Base-by-base conservation (phyloP, 345 rosid species). In the Chamaenerion angustifolium region DNA sequence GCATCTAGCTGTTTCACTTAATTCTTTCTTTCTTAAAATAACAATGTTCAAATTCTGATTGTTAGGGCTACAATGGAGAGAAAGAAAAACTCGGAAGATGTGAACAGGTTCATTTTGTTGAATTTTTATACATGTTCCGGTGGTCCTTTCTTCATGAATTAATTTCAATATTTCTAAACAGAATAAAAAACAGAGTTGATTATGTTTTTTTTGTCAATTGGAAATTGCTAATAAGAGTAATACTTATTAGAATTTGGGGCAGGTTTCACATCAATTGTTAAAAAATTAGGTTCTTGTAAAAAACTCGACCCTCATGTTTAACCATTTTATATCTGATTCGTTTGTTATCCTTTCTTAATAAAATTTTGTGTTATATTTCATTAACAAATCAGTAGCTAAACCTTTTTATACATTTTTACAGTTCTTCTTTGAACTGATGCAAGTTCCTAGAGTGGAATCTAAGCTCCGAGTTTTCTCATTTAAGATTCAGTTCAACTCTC, bases 391-490 rank as follows among this genome's bases (percentile, higher is more conserved):
- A 46, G 60, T 43, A 17, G 55, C 43, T 52, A 49, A 40, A 11
- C 40, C 53, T 45, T 61, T 46, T 57, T 61, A 53, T 50, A 48
- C 73, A 49, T 54, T 44, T 65, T 40, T 53, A 59, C 88, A 85
- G 95, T 89, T 89, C 68, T 89, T 89, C 71, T 59, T 81, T 56
- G 97, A 85, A 82, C 65, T 89, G 56, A 81, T 85, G 90, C 71
- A 77, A 79, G 86, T 89, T 49, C 88, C 97, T 42, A 76, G 94
- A 61, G 83, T 81, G 47, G 97, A 89, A 64, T 70, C 86, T 54
- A 89, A 89, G 77, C 88, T 89, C 68, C 79, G 94, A 58, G 92
- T 90, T 55, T 90, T 85, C 69, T 79, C 92, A 51, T 85, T 90
- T 67, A 90, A 85, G 73, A 81, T 79, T 50, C 98, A 85, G 77